Evolutionary conservation across 805 yeast genomes (phyloP).

Genomic region (Yarrowia sp.): DNA sequence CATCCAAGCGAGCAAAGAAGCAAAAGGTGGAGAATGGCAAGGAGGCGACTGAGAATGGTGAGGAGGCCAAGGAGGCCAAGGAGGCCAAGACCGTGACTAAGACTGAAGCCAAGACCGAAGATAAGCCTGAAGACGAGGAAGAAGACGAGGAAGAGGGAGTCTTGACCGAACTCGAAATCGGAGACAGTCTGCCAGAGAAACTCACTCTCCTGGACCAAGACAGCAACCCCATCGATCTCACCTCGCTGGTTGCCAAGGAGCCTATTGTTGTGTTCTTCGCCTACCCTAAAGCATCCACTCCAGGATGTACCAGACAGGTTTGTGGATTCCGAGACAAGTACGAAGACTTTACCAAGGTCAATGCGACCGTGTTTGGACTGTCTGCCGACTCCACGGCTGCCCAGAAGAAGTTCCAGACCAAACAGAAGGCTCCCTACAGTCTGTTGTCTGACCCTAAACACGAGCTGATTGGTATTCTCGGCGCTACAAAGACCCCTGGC

Average conservation of each 20-base stretch:
- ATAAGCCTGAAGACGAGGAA: not conserved
- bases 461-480: slow-evolving; percentile 65
- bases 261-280: slow-evolving; percentile 53
- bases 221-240: slow-evolving; percentile 55
- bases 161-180: slow-evolving; percentile 48
- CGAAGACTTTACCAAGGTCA: slow-evolving; percentile 48
- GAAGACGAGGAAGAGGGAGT: no score
- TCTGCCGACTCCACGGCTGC: slow-evolving; percentile 79
- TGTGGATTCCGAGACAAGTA: slow-evolving; percentile 76
- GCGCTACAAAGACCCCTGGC: slow-evolving; percentile 63
- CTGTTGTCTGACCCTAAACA: slow-evolving; percentile 73
- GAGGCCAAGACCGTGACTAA: not conserved
- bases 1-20: not conserved
- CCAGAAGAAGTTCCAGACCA: slow-evolving; percentile 70
- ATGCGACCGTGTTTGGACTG: slow-evolving; percentile 67
- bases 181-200: slow-evolving; percentile 61
- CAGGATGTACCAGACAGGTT: slow-evolving; percentile 96
- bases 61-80: not conserved
- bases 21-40: not conserved
- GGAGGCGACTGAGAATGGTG: not conserved
- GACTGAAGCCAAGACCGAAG: slow-evolving; percentile 23
- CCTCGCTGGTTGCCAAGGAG: slow-evolving; percentile 39
- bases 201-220: slow-evolving; percentile 64
- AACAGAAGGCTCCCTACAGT: slow-evolving; percentile 69
- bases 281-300: slow-evolving; percentile 90